Conservation (phyloP, 2,329 filamentous ascomycete genomes). For the Talaromyces sp. region DNA sequence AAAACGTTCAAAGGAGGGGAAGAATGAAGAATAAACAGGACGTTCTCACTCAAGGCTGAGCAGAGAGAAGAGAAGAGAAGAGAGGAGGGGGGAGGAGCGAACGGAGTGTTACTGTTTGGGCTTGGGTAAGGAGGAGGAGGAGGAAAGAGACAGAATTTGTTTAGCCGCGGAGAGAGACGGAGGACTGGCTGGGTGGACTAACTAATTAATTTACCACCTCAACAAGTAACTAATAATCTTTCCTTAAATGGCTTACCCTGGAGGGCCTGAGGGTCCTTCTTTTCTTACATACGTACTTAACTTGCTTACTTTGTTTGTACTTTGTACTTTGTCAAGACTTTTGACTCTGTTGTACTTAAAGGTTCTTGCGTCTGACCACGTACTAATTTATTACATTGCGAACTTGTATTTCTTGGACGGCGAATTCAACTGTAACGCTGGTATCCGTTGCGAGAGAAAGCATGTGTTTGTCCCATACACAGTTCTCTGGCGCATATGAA, state of each 20-base stretch:
- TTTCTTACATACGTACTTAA: not conserved
- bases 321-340: not conserved
- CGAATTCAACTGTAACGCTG: not conserved
- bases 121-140: not conserved
- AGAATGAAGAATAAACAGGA: constrained; percentile 11
- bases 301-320: not conserved
- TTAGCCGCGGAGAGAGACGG: constrained; percentile 18
- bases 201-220: constrained; percentile 8
- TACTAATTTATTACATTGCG: not conserved
- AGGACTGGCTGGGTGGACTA: not conserved
- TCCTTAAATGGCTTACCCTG: not conserved
- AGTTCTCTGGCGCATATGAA: not conserved
- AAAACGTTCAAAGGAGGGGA: constrained; percentile 18
- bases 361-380: too few species aligned
- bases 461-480: not conserved
- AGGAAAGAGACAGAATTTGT: constrained; percentile 13
- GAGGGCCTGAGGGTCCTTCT: not conserved
- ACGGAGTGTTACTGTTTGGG: not conserved
- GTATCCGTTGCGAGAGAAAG: not conserved
- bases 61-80: constrained; percentile 11
- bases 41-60: constrained; percentile 14
- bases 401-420: not conserved
- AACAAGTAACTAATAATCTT: not conserved
- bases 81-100: constrained; percentile 4
- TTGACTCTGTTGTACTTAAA: too few species aligned